phyloP scores from a whole-genome alignment of 768 basidiomycete species.

The Albatrellus ellisii region DNA sequence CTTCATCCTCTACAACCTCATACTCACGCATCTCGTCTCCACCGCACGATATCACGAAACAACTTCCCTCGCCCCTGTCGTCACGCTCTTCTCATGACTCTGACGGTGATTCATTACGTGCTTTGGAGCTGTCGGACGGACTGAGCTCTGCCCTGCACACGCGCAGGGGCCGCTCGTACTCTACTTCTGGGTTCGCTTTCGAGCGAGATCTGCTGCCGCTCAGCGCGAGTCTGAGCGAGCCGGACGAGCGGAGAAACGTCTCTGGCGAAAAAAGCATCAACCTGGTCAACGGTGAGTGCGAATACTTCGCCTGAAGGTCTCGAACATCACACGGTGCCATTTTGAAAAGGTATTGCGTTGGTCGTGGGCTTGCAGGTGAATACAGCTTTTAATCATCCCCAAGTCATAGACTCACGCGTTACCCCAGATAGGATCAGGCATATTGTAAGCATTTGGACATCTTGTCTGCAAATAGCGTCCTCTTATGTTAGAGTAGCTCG shows the following conservation, averaged over 20 bases:
- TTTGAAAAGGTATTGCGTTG: conserved; percentile 59
- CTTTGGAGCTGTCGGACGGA: conserved; percentile 65
- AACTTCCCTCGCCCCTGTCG: conserved; percentile 6
- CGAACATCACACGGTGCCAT: not conserved
- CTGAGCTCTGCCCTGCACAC: conserved; percentile 19
- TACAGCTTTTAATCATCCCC: not conserved
- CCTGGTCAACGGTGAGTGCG: conserved; percentile 56
- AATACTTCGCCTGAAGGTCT: not conserved
- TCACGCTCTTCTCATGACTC: conserved; percentile 45
- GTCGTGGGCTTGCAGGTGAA: conserved; percentile 71
- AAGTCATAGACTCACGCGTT: conserved; percentile 1
- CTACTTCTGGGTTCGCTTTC: conserved; percentile 68
- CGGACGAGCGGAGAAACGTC: conserved; percentile 34
- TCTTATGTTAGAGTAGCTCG: conserved; percentile 36
- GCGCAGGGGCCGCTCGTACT: conserved; percentile 35
- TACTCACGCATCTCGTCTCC: conserved; percentile 17
- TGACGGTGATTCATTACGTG: conserved; percentile 60
- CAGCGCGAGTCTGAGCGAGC: conserved; percentile 63
- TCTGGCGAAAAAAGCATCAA: conserved; percentile 60
- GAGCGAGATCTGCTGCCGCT: conserved; percentile 67
- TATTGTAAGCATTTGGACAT: conserved; percentile 50
- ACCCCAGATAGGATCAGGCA: conserved; percentile 75
- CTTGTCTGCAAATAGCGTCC: conserved; percentile 1
- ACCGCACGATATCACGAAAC: conserved; percentile 1
- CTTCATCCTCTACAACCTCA: conserved; percentile 18